A percentile compares a stretch with the other conserved stretches of the same genome.
Evolutionary conservation across 1,284 basidiomycete genomes (phyloP).

Genomic region (Moesziomyces sp.): DNA sequence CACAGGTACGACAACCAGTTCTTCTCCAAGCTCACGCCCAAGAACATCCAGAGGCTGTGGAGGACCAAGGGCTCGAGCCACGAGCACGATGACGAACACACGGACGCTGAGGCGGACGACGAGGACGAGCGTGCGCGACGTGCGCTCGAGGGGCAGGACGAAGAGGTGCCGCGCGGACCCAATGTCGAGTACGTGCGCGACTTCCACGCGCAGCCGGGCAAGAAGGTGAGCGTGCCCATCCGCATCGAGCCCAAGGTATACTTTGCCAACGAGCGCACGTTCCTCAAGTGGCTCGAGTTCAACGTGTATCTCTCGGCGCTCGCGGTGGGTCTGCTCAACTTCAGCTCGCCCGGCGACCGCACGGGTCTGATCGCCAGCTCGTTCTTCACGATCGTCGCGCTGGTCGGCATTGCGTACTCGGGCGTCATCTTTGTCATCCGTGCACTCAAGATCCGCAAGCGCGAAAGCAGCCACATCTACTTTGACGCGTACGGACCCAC

Average conservation of each 20-base stretch:
- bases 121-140: constrained; percentile 64
- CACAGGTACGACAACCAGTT: constrained; percentile 63
- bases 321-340: constrained; percentile 76
- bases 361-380: constrained; percentile 84
- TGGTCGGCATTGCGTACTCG: constrained; percentile 89
- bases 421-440: constrained; percentile 89
- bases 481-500: constrained; percentile 64
- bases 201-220: constrained; percentile 85
- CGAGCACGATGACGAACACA: constrained; percentile 40
- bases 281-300: constrained; percentile 82
- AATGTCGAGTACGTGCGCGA: constrained; percentile 74
- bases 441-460: constrained; percentile 74
- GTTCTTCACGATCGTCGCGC: constrained; percentile 87
- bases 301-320: constrained; percentile 73
- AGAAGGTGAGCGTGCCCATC: constrained; percentile 90
- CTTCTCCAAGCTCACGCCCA: constrained; percentile 64
- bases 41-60: constrained; percentile 63
- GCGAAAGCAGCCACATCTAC: constrained; percentile 64
- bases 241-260: constrained; percentile 97
- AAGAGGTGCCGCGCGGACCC: constrained; percentile 69
- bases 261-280: constrained; percentile 92
- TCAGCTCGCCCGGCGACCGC: constrained; percentile 79
- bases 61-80: constrained; percentile 49
- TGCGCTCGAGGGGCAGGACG: constrained; percentile 63
- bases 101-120: constrained; percentile 66